Base-by-base conservation (phyloP, 805 yeast genomes). In the Candida montana region DNA sequence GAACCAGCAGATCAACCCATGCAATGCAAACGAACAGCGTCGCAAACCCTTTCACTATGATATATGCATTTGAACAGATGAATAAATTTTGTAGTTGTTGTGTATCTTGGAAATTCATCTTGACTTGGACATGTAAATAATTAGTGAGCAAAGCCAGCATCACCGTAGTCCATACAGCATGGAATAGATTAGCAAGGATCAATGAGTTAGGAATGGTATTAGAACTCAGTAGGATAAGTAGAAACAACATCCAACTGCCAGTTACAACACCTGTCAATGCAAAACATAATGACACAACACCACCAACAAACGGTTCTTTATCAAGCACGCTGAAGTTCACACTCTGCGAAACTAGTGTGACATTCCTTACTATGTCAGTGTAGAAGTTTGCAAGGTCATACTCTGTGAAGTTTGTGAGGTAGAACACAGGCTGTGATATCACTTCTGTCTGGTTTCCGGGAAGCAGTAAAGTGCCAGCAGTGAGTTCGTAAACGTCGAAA, bases 181-280 rank as follows among this genome's bases (percentile, higher is more conserved):
- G 72, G 40, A 77, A 64, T 17, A 79, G 49, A n/a, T 83, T 76
- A 5, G 84, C 77, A 9, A 79, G 24, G 31, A 74, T 74, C 29
- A 85, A 71, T 33, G 79, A 58, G 31, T 66, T 55, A 4, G 90
- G 88, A 41, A 82, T 74, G 20, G 74, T 64, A 49, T 75, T 75
- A 31, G 73, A 75, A 17, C 77, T 71, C 26, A 85, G 56, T 17
- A 74, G 54, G 33, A 83, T 64, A 27, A 83, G 60, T 15, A 83
- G 46, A 38, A 81, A 62, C 20, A 86, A 64, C 77, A 84, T 77
- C 95, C 95, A 86, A 21, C 81, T 67, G 13, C 81, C 71, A 6
- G 77, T 75, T 45, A 78, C 76, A 16, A 75, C 65, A 0, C 80
- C 76, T 41, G 77, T 68, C 4, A 73, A 54, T n/a, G 72, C 72